A percentile compares a stretch with the other conserved stretches of the same genome.
These are phyloP conservation scores for Sordaria brevicollis DNA, from an alignment of 495 filamentous ascomycete species.

Conservation along the genomic window DNA sequence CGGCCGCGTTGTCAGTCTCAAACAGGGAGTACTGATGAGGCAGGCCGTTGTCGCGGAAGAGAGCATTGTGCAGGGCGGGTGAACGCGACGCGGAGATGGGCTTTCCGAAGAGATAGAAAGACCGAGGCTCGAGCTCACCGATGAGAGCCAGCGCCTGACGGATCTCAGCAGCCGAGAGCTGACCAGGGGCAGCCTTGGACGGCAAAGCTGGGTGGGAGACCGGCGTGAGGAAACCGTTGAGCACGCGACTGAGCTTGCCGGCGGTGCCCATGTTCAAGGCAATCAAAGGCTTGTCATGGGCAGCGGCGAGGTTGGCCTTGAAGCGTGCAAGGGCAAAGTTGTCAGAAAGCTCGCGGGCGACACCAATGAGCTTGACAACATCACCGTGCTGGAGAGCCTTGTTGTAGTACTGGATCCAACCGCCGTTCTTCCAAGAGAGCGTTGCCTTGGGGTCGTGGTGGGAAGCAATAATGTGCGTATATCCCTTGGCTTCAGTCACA, in stretches of 20 bases:
- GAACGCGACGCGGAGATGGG: slow-evolving; percentile 74
- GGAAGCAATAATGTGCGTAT: slow-evolving; percentile 77
- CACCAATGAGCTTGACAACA: slow-evolving; percentile 87
- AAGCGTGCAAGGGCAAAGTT: slow-evolving; percentile 81
- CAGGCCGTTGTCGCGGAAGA: slow-evolving; percentile 70
- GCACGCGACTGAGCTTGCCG: slow-evolving; percentile 80
- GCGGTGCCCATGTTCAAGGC: slow-evolving; percentile 90
- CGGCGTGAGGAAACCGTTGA: slow-evolving; percentile 90
- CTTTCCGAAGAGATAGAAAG: slow-evolving; percentile 79
- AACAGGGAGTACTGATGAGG: slow-evolving; percentile 77
- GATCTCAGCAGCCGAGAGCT: slow-evolving; percentile 87
- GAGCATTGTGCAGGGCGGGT: slow-evolving; percentile 78
- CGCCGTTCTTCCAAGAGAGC: slow-evolving; percentile 79
- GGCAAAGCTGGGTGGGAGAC: slow-evolving; percentile 85
- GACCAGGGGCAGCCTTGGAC: slow-evolving; percentile 88
- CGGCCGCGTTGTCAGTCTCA: slow-evolving; percentile 59
- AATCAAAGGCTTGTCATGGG: slow-evolving; percentile 73
- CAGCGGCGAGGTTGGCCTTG: slow-evolving; percentile 59
- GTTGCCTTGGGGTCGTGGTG: slow-evolving; percentile 79
- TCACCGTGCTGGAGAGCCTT: slow-evolving; percentile 78
- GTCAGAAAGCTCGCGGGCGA: slow-evolving; percentile 66
- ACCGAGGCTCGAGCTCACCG: slow-evolving; percentile 65
- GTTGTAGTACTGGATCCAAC: slow-evolving; percentile 82
- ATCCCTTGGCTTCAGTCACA: slow-evolving; percentile 57
- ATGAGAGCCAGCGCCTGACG: slow-evolving; percentile 63